phyloP scores from a whole-genome alignment of 179 eudicot species.

The Patellifolia procumbens region DNA sequence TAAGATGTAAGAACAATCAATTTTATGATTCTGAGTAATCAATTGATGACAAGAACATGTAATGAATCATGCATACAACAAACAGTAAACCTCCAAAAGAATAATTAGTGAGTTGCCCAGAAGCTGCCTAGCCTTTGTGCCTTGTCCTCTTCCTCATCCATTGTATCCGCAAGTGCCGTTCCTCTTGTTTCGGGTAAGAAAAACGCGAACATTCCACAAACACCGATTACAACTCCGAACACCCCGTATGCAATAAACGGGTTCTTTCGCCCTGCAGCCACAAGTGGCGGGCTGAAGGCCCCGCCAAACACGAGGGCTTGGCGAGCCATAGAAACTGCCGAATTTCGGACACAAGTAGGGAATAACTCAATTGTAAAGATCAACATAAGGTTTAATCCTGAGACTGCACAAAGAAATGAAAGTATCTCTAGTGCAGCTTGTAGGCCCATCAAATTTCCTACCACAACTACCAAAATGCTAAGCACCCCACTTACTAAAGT shows the following conservation, averaged over 20 bases:
- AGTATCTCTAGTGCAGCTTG: constrained; percentile 47
- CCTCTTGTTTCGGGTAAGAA: constrained; percentile 65
- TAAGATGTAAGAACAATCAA: neutral
- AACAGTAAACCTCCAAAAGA: neutral
- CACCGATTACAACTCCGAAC: constrained; percentile 49
- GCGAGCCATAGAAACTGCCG: constrained; percentile 65
- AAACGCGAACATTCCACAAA: constrained; percentile 51
- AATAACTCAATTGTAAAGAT: constrained; percentile 62
- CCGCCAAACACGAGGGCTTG: constrained; percentile 67
- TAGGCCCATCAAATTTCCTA: constrained; percentile 31
- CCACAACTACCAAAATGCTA: constrained; percentile 41
- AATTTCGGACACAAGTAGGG: constrained; percentile 69
- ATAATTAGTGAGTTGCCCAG: constrained; percentile 16
- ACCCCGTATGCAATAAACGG: constrained; percentile 48
- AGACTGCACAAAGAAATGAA: constrained; percentile 52
- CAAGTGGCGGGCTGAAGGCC: constrained; percentile 49
- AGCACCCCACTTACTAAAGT: constrained; percentile 40
- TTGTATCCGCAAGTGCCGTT: constrained; percentile 41
- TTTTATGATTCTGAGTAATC: neutral
- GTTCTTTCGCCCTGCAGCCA: constrained; percentile 43
- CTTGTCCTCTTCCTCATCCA: constrained; percentile 65
- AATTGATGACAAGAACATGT: neutral
- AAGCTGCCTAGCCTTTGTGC: constrained; percentile 21
- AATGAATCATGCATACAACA: neutral
- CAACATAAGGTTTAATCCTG: constrained; percentile 45